These are phyloP conservation scores for Aspergillus homomorphus DNA, from an alignment of 495 filamentous ascomycete genomes.

Conservation along the genomic window DNA sequence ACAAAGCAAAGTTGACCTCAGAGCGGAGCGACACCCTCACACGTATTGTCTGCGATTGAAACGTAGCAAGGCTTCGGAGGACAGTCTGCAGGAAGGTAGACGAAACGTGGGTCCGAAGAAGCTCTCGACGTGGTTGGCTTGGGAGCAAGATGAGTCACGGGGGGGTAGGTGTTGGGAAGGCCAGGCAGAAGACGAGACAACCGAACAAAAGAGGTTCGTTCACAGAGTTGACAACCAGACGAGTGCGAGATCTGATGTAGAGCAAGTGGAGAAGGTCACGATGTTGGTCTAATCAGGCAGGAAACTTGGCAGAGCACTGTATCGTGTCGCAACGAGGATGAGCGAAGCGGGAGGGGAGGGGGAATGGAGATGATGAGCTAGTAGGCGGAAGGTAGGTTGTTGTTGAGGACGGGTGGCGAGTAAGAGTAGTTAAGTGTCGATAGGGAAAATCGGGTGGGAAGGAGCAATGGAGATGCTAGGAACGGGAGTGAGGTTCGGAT, in stretches of 20 bases:
- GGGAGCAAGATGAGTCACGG: slow-evolving; percentile 23
- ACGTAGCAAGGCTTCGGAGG: slow-evolving; percentile 17
- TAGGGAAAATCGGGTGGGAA: slow-evolving; percentile 26
- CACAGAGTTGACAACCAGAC: slow-evolving; percentile 6
- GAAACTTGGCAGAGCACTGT: slow-evolving; percentile 12
- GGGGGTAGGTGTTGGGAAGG: slow-evolving; percentile 19
- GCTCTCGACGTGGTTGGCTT: slow-evolving; percentile 20
- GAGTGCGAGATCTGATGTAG: slow-evolving; percentile 11
- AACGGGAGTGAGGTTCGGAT: slow-evolving; percentile 17
- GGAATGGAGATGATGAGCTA: slow-evolving; percentile 16
- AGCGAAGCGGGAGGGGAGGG: slow-evolving; percentile 14
- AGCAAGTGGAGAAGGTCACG: slow-evolving; percentile 5
- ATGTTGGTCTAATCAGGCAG: slow-evolving; percentile 10
- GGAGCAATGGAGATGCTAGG: slow-evolving; percentile 16
- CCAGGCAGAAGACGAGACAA: slow-evolving; percentile 18
- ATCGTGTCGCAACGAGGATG: slow-evolving; percentile 9
- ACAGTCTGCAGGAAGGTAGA: slow-evolving; percentile 7
- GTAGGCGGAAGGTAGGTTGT: slow-evolving; percentile 16
- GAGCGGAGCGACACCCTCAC: slow-evolving; percentile 14
- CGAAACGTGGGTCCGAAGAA: slow-evolving; percentile 23
- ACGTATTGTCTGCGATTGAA: slow-evolving; percentile 18
- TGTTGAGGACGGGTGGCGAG: slow-evolving; percentile 13
- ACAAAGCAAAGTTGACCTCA: slow-evolving; percentile 18
- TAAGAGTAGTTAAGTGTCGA: slow-evolving; percentile 21
- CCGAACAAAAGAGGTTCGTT: background rate